phyloP scores from a whole-genome alignment of 345 rosid species.

The Populus tremula region DNA sequence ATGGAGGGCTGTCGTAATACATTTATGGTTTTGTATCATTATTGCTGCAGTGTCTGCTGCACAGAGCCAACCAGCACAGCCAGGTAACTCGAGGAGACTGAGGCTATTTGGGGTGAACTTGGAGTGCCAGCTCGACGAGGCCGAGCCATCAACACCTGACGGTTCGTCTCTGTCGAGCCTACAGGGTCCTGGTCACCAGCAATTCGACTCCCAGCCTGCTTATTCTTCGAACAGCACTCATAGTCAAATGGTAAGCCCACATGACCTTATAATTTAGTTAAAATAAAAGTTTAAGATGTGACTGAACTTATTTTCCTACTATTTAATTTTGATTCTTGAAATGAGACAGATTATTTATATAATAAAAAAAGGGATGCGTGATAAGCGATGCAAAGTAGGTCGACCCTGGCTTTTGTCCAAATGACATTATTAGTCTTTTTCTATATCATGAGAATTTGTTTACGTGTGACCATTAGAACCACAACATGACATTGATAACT shows the following conservation, averaged over 20 bases:
- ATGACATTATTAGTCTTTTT: not conserved
- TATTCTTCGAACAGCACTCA: slow-evolving; percentile 31
- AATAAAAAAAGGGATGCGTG: not conserved
- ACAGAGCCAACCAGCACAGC: slow-evolving; percentile 32
- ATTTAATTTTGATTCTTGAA: slow-evolving; percentile 6
- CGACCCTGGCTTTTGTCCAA: slow-evolving; percentile 29
- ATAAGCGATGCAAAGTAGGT: slow-evolving; percentile 13
- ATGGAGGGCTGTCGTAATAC: not conserved
- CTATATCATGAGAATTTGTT: not conserved
- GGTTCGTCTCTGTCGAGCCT: slow-evolving; percentile 45
- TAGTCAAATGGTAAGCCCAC: slow-evolving; percentile 41
- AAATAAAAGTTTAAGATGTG: not conserved
- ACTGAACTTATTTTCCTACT: slow-evolving; percentile 1
- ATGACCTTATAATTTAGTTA: not conserved
- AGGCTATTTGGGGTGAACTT: slow-evolving; percentile 89
- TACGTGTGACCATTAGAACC: not conserved
- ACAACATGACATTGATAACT: no score
- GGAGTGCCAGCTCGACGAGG: slow-evolving; percentile 69
- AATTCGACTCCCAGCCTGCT: slow-evolving; percentile 26
- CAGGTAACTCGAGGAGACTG: slow-evolving; percentile 58
- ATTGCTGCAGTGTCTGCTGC: slow-evolving; percentile 27
- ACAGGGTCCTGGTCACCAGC: slow-evolving; percentile 32
- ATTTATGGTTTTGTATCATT: not conserved
- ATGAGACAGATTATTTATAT: slow-evolving; percentile 28
- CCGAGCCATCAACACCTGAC: slow-evolving; percentile 63